Evolutionary conservation across 164 flowering plant genomes (phyloP), one percentile per base, ranked within the genome.

Genomic region (Piper longum): DNA sequence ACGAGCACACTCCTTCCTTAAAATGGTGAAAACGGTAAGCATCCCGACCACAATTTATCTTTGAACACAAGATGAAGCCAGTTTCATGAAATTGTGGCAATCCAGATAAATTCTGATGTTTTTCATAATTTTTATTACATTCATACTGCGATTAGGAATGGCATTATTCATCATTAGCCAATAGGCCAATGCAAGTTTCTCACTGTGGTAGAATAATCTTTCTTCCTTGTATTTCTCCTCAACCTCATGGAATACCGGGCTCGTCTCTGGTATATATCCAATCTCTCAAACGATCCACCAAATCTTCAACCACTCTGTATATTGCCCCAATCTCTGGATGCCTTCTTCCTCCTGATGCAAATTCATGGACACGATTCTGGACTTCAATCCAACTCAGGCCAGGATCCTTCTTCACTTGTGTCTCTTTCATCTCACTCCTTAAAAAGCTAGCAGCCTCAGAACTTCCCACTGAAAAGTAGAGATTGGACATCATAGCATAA

Each of bases 381-480:
- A 85, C 65, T 76, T 85, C 89, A 43, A 81, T 80, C 95, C 95
- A 84, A 70, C 97, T 89, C 72, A 89, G 72, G 45, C 97, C 95
- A 12, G 92, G 88, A 55, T 83, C 84, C 69, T 89, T 89, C 73
- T 66, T 83, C 61, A 83, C 86, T 43, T 73, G 73, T 6, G 61
- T 60, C 40, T 73, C 76, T 63, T 58, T 70, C 95, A 89, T 87
- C 66, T 81, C 77, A 70, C 72, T 82, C 70, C 95, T 74, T 40
- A 83, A 44, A 51, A 64, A 52, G 16, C 73, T 79, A 4, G 91
- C 95, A 65, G 80, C 74, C 43, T 41, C 48, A 39, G 74, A 84
- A n/a, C 74, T 75, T 48, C 85, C 82, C n/a, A 61, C 69, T 16
- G 78, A 78, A 67, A 77, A 77, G 68, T 78, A 87, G 63, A 84